A percentile compares a stretch with the other conserved stretches of the same genome.
Evolutionary conservation across 1,284 basidiomycete genomes (phyloP).

Genomic region (Neonothopanus nambi): DNA sequence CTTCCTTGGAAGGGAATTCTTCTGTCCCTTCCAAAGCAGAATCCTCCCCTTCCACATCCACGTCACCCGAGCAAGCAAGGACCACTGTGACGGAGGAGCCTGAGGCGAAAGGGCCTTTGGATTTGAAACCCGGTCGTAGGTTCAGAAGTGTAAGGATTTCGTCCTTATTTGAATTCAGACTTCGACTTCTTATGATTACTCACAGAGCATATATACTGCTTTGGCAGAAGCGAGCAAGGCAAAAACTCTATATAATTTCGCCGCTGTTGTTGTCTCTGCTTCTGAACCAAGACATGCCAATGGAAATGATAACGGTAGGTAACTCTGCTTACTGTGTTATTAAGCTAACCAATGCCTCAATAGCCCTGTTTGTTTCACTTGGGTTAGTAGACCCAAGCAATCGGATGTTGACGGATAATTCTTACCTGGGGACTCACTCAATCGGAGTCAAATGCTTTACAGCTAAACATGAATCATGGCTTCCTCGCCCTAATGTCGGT

Average conservation of each 20-base stretch:
- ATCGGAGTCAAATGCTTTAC: conserved; percentile 55
- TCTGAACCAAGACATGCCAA: not conserved
- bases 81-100: not conserved
- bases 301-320: conserved; percentile 24
- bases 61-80: too few relatives aligned
- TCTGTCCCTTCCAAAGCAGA: not conserved
- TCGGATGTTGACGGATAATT: conserved; percentile 22
- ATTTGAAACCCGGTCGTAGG: conserved; percentile 6
- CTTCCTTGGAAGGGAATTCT: not conserved
- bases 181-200: not conserved
- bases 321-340: not conserved
- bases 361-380: conserved; percentile 37
- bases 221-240: not conserved
- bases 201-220: not conserved
- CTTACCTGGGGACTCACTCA: conserved; percentile 7
- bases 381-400: conserved; percentile 46
- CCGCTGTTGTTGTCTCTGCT: conserved; percentile 3
- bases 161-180: not conserved
- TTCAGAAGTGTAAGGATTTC: conserved; percentile 1
- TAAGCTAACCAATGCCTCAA: not conserved
- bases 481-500: conserved; percentile 46
- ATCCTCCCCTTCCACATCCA: too few relatives aligned
- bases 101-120: not conserved
- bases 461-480: conserved; percentile 42
- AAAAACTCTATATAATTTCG: not conserved